These are phyloP conservation scores for Kockiozyma suomiensis DNA, from an alignment of 805 yeast species.

Conservation along the genomic window DNA sequence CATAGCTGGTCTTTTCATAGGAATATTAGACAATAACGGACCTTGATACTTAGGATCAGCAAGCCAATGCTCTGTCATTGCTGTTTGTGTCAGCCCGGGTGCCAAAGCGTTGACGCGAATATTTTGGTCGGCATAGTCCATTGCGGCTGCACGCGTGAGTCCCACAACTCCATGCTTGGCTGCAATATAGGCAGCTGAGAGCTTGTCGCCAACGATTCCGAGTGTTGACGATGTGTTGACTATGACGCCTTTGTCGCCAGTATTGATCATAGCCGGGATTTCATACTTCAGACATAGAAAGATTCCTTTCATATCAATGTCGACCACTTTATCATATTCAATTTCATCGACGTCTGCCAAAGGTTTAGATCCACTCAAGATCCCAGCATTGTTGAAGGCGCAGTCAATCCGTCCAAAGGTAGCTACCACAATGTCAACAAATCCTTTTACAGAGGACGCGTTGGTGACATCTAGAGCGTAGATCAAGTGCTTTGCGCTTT, in stretches of 20 bases:
- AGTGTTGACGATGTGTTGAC: slow-evolving; percentile 46
- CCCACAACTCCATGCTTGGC: slow-evolving; percentile 46
- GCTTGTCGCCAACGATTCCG: slow-evolving; percentile 44
- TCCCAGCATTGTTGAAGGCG: slow-evolving; percentile 86
- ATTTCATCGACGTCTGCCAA: slow-evolving; percentile 40
- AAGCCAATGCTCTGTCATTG: slow-evolving; percentile 51
- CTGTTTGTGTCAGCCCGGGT: slow-evolving; percentile 64
- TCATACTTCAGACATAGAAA: slow-evolving; percentile 44
- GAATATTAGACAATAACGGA: slow-evolving; percentile 44
- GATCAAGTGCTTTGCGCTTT: slow-evolving; percentile 35
- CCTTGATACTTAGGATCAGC: slow-evolving; percentile 45
- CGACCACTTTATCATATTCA: slow-evolving; percentile 44
- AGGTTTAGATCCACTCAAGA: slow-evolving; percentile 48
- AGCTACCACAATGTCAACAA: slow-evolving; percentile 55
- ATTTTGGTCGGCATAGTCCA: slow-evolving; percentile 61
- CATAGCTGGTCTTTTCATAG: too few relatives aligned
- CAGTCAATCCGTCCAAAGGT: slow-evolving; percentile 79
- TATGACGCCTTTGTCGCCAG: slow-evolving; percentile 39
- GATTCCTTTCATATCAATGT: slow-evolving; percentile 44
- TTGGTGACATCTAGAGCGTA: slow-evolving; percentile 34
- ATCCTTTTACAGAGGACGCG: slow-evolving; percentile 32
- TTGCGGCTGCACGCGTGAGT: slow-evolving; percentile 50
- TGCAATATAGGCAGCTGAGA: slow-evolving; percentile 44
- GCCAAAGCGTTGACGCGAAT: slow-evolving; percentile 59
- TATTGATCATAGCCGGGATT: slow-evolving; percentile 40